Evolutionary conservation across 2,329 filamentous ascomycete genomes (phyloP).

Genomic region (Penicillium paneum): DNA sequence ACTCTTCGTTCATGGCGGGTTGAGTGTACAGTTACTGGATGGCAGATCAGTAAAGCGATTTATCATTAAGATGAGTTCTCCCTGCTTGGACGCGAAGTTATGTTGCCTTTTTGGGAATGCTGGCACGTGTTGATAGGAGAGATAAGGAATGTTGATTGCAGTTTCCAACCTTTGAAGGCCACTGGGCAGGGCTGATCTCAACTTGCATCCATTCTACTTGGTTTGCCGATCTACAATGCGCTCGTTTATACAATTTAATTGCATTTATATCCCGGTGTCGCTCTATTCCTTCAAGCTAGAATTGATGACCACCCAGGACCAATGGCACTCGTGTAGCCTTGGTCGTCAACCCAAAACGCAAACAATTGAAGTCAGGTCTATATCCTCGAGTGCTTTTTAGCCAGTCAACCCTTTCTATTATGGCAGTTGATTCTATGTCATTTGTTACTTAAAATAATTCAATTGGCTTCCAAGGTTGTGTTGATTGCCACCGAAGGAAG

Average conservation of each 20-base stretch:
- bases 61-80: background rate
- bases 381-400: background rate
- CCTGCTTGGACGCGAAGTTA: slow-evolving; percentile 12
- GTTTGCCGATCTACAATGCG: background rate
- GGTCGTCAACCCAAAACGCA: background rate
- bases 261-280: background rate
- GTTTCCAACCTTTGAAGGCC: too few species aligned
- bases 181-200: background rate
- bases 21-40: background rate
- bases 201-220: background rate
- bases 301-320: background rate
- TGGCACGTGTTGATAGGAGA: slow-evolving; percentile 2
- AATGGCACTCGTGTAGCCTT: background rate
- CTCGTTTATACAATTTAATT: background rate
- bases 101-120: slow-evolving; percentile 19
- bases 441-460: background rate
- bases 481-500: background rate
- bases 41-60: background rate
- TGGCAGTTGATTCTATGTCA: background rate
- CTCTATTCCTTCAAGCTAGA: too few species aligned
- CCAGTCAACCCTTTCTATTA: background rate
- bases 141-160: background rate
- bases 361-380: background rate
- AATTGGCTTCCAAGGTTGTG: background rate
- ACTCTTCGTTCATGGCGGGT: slow-evolving; percentile 40